Percentiles rank a stretch among this genome's conserved stretches.
Conservation (phyloP, 495 filamentous ascomycete genomes). For the Bombardia bombarda region DNA sequence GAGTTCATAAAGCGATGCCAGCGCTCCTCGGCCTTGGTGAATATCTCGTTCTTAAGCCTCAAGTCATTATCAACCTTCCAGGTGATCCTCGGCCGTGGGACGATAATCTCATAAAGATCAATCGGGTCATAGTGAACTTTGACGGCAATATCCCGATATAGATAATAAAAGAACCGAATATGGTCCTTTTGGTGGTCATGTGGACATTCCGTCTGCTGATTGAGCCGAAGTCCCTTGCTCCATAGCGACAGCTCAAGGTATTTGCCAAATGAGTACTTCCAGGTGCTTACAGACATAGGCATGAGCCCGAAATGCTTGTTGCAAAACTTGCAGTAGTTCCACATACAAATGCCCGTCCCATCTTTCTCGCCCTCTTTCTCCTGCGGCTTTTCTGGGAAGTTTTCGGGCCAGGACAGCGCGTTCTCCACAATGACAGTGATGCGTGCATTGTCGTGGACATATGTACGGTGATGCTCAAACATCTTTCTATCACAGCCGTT, state of each 20-base stretch:
- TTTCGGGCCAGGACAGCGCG: constrained; percentile 35
- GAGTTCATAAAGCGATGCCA: constrained; percentile 81
- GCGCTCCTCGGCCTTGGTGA: constrained; percentile 64
- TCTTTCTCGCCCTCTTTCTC: constrained; percentile 28
- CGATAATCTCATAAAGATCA: constrained; percentile 89
- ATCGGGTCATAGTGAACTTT: constrained; percentile 89
- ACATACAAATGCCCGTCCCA: constrained; percentile 81
- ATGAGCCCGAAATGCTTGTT: constrained; percentile 80
- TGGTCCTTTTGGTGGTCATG: constrained; percentile 92
- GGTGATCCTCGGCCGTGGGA: constrained; percentile 79
- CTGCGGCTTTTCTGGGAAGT: constrained; percentile 36
- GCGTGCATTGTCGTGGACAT: constrained; percentile 92
- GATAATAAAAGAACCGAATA: constrained; percentile 83
- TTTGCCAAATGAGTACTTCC: constrained; percentile 98
- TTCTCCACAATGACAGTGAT: constrained; percentile 82
- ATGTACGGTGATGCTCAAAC: constrained; percentile 91
- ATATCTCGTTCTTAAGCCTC: constrained; percentile 86
- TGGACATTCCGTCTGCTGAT: constrained; percentile 68
- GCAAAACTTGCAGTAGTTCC: constrained; percentile 91
- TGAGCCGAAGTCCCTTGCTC: constrained; percentile 73
- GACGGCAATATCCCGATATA: constrained; percentile 61
- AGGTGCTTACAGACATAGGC: constrained; percentile 90
- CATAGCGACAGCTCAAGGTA: constrained; percentile 96
- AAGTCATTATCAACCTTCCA: constrained; percentile 97
- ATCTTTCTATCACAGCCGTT: constrained; percentile 85